Conservation (phyloP, 225 moss, liverwort and hornwort species). For the Sphagnum tenellum region DNA sequence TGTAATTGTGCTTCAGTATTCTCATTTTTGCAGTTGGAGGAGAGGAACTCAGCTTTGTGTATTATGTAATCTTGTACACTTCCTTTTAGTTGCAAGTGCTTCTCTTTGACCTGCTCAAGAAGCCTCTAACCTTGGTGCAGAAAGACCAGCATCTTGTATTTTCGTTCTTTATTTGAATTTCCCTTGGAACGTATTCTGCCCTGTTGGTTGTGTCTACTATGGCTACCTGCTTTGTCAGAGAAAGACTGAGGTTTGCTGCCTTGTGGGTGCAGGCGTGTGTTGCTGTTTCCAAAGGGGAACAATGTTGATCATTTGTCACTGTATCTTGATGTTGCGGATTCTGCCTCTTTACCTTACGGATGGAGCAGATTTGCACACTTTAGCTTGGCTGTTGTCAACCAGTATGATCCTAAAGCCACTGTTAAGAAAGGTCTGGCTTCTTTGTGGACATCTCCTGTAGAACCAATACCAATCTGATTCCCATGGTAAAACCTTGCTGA, state of each 20-base stretch:
- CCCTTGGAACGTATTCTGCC: neutral
- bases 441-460: neutral
- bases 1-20: too few relatives aligned
- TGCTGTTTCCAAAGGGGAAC: slow-evolving; percentile 76
- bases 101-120: neutral
- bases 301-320: slow-evolving; percentile 78
- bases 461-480: too few relatives aligned
- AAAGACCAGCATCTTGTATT: too few relatives aligned
- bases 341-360: slow-evolving; percentile 56
- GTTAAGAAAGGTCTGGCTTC: slow-evolving; percentile 61
- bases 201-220: too few relatives aligned
- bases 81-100: neutral
- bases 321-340: slow-evolving; percentile 79
- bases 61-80: too few relatives aligned
- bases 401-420: slow-evolving; percentile 53
- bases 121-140: too few relatives aligned
- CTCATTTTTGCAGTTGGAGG: too few relatives aligned
- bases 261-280: slow-evolving; percentile 55
- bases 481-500: too few relatives aligned
- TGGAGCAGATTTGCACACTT: slow-evolving; percentile 88
- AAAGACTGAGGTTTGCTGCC: too few relatives aligned
- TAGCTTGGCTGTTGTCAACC: slow-evolving; percentile 72
- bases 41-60: too few relatives aligned
- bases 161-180: too few relatives aligned
- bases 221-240: too few relatives aligned